Evolutionary conservation across 208 protist species (phyloP).

Genomic region (Leishmania braziliensis): DNA sequence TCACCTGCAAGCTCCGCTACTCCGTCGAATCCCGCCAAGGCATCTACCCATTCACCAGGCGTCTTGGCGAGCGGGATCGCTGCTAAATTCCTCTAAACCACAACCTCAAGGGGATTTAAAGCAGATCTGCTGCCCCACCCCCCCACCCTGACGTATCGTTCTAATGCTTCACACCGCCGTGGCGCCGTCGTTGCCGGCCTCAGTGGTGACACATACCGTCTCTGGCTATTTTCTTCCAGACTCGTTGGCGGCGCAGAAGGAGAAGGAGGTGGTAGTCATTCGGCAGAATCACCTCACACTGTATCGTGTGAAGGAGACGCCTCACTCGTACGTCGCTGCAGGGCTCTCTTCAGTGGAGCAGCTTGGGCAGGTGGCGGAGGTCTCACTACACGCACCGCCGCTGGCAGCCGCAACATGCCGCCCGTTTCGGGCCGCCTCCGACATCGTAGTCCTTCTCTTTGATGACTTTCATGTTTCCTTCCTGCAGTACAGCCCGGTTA

Average conservation of each 20-base stretch:
- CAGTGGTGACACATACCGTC: constrained; percentile 75
- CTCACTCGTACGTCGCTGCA: constrained; percentile 2
- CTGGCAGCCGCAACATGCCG: constrained; percentile 53
- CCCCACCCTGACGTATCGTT: neutral
- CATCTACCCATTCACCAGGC: neutral
- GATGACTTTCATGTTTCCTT: constrained; percentile 89
- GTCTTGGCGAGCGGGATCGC: neutral
- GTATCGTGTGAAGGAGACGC: constrained; percentile 34
- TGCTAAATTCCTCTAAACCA: neutral
- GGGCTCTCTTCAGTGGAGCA: constrained; percentile 13
- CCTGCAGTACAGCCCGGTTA: constrained; percentile 67
- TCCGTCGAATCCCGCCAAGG: neutral
- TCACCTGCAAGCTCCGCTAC: neutral
- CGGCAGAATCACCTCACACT: constrained; percentile 75
- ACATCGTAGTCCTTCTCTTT: constrained; percentile 77
- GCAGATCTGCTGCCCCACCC: neutral
- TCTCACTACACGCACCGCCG: constrained; percentile 68
- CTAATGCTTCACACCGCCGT: constrained; percentile 54
- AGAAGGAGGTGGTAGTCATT: constrained; percentile 66
- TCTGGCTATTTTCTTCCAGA: constrained; percentile 65
- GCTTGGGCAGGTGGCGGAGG: constrained; percentile 47
- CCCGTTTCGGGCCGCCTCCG: constrained; percentile 48
- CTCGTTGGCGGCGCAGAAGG: constrained; percentile 26
- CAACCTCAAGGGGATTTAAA: neutral
- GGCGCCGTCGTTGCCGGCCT: constrained; percentile 67